phyloP scores from a whole-genome alignment of 192 early-diverging fungal species.

The Coemansia sp. region DNA sequence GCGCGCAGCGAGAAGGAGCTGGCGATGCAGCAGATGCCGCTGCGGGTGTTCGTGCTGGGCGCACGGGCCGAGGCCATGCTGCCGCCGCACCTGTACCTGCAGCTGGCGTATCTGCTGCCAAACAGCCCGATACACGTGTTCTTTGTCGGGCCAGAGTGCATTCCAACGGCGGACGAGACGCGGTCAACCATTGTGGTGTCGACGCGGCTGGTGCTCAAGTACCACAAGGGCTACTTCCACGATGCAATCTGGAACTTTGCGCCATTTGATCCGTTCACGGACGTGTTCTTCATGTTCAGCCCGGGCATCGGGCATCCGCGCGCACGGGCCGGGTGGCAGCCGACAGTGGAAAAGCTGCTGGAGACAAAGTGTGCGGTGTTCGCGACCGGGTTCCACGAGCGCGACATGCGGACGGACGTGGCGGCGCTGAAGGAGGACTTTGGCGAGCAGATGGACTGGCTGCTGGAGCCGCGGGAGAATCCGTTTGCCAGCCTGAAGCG shows the following conservation, averaged over 20 bases:
- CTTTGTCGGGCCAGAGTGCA: slow-evolving; percentile 74
- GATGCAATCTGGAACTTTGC: slow-evolving; percentile 55
- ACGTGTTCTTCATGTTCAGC: slow-evolving; percentile 74
- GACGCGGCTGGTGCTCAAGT: slow-evolving; percentile 62
- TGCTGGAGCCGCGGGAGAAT: slow-evolving; percentile 65
- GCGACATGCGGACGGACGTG: slow-evolving; percentile 62
- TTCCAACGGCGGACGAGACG: slow-evolving; percentile 54
- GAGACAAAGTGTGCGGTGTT: slow-evolving; percentile 77
- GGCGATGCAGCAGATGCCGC: slow-evolving; percentile 53
- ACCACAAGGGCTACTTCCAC: slow-evolving; percentile 63
- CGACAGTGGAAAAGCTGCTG: slow-evolving; percentile 60
- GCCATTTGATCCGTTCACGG: slow-evolving; percentile 74
- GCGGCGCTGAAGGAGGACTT: slow-evolving; percentile 56
- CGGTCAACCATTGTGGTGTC: slow-evolving; percentile 49
- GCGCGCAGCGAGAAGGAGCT: slow-evolving; percentile 52
- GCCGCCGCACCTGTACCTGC: slow-evolving; percentile 70
- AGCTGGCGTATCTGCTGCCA: slow-evolving; percentile 69
- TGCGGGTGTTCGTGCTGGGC: slow-evolving; percentile 66
- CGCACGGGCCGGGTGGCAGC: slow-evolving; percentile 61
- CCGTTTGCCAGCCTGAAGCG: slow-evolving; percentile 66
- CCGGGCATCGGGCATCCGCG: slow-evolving; percentile 66
- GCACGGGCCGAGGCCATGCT: slow-evolving; percentile 71
- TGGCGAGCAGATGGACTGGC: slow-evolving; percentile 64
- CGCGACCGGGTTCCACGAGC: slow-evolving; percentile 69
- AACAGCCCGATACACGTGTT: slow-evolving; percentile 69